Evolutionary conservation across 1,284 basidiomycete species (phyloP).

Genomic region (Heterobasidion irregulare): DNA sequence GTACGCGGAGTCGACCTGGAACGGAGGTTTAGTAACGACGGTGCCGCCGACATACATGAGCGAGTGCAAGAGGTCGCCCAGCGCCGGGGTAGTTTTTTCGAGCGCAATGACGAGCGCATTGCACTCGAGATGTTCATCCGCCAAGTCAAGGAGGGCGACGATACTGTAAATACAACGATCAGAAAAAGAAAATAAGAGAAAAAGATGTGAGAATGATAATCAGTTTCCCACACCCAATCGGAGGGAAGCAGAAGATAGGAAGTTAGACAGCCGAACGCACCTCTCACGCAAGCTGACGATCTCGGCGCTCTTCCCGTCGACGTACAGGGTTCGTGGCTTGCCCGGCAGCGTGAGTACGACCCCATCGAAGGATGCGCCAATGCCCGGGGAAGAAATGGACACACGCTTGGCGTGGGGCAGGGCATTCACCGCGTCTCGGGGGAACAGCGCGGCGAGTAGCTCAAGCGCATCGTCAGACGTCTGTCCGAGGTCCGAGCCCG

Average conservation of each 20-base stretch:
- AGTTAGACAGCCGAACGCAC: conserved; percentile 25
- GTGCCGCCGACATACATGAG: conserved; percentile 79
- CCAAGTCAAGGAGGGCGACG: conserved; percentile 74
- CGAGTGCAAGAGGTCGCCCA: conserved; percentile 64
- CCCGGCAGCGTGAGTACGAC: conserved; percentile 69
- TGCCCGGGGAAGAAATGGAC: conserved; percentile 56
- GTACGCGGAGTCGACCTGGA: conserved; percentile 60
- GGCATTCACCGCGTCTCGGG: conserved; percentile 53
- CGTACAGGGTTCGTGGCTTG: conserved; percentile 64
- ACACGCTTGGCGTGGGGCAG: conserved; percentile 66
- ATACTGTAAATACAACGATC: conserved; percentile 37
- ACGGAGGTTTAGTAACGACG: conserved; percentile 69
- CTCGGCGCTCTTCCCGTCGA: conserved; percentile 73
- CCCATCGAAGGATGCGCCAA: conserved; percentile 64
- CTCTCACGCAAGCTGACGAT: conserved; percentile 73
- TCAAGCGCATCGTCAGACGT: conserved; percentile 52
- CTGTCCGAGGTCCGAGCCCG: conserved; percentile 23
- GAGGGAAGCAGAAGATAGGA: conserved; percentile 4
- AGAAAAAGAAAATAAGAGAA: not conserved
- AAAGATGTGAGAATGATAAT: not conserved
- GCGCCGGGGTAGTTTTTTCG: conserved; percentile 47
- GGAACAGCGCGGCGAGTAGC: conserved; percentile 70
- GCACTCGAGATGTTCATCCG: conserved; percentile 71
- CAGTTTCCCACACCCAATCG: not conserved
- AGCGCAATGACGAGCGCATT: conserved; percentile 69